Evolutionary conservation across 2,329 filamentous ascomycete genomes (phyloP), one percentile per base, ranked within the genome.

Genomic region (Diaporthe longicolla): DNA sequence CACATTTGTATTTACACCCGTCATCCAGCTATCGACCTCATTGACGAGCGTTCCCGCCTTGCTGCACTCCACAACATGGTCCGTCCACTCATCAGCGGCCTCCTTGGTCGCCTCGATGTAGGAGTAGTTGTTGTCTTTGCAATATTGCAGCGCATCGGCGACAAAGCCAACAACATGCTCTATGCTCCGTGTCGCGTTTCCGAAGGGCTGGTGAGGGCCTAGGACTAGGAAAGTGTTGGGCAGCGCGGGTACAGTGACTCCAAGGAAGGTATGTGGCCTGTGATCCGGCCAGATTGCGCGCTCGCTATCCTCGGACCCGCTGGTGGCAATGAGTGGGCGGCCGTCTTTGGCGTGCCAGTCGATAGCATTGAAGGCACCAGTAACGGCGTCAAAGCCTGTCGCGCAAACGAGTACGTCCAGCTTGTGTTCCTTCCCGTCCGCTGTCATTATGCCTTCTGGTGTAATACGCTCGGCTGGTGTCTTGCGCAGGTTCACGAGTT

Each of bases 341-440:
- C 83, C 76, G 4, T 59, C 57, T 13, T 59, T 59, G 57, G 57
- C 57, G 35, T 59, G 57, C 57, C 57, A 59, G 11, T 59, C 57
- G 57, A 43, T 79, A 7, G 78, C 76, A 45, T 77, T 78, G 9
- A 48, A 72, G 26, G 78, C 76, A 59, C 76, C 69, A 58, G 74
- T 77, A 70, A 71, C 75, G 40, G 78, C 77, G 55, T 81, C 78
- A 32, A 80, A 82, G 35, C 81, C 80, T 4, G 83, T 84, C 0
- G 82, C 82, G 26, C 82, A 79, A 35, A 82, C 73, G 7, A 83
- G 77, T 19, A 82, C 75, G 58, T 83, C 82, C 19, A 81, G 76
- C 48, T 82, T 77, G 37, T 77, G 73, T 19, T 79, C 75, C 5
- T 71, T 72, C 1, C 80, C 81, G 57, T 59, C 57, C 17, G 72